Evolutionary conservation across 176 grass and related monocot genomes (phyloP).

Genomic region (Themeda triandra): DNA sequence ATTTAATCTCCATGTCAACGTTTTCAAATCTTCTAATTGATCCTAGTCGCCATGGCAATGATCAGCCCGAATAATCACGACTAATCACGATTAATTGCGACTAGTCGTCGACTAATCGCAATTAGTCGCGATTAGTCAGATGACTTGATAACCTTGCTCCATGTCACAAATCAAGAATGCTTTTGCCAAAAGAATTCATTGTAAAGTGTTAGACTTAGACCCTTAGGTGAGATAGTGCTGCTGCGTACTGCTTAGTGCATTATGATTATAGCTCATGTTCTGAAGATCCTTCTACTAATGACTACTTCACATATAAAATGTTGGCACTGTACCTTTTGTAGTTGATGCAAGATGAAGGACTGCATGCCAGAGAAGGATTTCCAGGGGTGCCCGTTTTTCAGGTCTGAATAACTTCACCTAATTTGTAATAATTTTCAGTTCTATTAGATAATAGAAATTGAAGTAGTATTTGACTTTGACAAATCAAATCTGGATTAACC

Average conservation of each 20-base stretch:
- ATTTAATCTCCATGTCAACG: neutral
- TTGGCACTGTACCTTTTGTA: slow-evolving; percentile 28
- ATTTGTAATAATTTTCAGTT: neutral
- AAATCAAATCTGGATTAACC: neutral
- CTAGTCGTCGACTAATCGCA: too few species aligned
- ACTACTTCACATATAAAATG: neutral
- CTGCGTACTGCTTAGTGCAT: neutral
- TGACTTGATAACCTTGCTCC: too few species aligned
- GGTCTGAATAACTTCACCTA: slow-evolving; percentile 42
- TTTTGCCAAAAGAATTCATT: neutral
- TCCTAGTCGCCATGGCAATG: too few species aligned
- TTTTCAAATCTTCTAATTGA: too few species aligned
- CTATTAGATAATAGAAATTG: neutral
- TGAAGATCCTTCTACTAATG: neutral
- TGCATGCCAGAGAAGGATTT: slow-evolving; percentile 48
- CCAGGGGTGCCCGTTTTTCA: slow-evolving; percentile 86
- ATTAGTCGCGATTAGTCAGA: too few species aligned
- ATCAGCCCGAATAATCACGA: too few species aligned
- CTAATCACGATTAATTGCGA: too few species aligned
- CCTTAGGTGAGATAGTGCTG: neutral
- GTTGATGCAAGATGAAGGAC: slow-evolving; percentile 59
- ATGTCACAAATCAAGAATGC: neutral
- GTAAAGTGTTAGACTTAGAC: neutral
- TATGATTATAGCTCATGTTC: neutral
- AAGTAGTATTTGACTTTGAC: neutral